Evolutionary conservation across 2,329 filamentous ascomycete genomes (phyloP).

Genomic region (Cladosporium sp.): DNA sequence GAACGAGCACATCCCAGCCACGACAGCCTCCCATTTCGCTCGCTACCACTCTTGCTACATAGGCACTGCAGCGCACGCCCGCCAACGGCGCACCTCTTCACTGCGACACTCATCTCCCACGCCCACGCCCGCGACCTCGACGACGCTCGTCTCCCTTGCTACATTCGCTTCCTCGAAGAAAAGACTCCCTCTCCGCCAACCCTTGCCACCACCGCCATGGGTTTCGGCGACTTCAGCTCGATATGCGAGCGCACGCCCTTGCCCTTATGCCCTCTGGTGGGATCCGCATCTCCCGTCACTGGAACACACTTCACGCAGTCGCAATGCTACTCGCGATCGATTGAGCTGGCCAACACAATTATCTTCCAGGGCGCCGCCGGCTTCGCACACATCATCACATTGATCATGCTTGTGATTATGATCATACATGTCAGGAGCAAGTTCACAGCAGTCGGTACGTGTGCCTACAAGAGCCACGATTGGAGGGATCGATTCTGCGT

Average conservation of each 20-base stretch:
- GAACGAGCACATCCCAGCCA: slow-evolving; percentile 1
- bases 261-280: slow-evolving; percentile 82
- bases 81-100: neutral
- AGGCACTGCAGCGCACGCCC: slow-evolving; percentile 3
- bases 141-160: no score
- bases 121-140: neutral
- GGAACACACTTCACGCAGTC: slow-evolving; percentile 70
- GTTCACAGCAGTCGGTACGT: slow-evolving; percentile 91
- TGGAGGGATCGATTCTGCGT: neutral
- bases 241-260: slow-evolving; percentile 83
- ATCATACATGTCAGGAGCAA: slow-evolving; percentile 94
- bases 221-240: slow-evolving; percentile 83
- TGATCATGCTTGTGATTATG: slow-evolving; percentile 95
- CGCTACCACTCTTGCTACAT: slow-evolving; percentile 12
- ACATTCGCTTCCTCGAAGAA: neutral
- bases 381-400: slow-evolving; percentile 84
- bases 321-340: slow-evolving; percentile 87
- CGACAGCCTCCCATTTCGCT: neutral
- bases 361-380: slow-evolving; percentile 92
- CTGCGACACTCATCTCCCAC: slow-evolving; percentile 7
- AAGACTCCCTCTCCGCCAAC: neutral
- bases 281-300: slow-evolving; percentile 65
- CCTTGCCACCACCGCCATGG: slow-evolving; percentile 54
- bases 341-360: slow-evolving; percentile 95
- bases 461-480: neutral